Evolutionary conservation across 2,329 filamentous ascomycete species (phyloP).

Genomic region (Paradendryphiella salina): DNA sequence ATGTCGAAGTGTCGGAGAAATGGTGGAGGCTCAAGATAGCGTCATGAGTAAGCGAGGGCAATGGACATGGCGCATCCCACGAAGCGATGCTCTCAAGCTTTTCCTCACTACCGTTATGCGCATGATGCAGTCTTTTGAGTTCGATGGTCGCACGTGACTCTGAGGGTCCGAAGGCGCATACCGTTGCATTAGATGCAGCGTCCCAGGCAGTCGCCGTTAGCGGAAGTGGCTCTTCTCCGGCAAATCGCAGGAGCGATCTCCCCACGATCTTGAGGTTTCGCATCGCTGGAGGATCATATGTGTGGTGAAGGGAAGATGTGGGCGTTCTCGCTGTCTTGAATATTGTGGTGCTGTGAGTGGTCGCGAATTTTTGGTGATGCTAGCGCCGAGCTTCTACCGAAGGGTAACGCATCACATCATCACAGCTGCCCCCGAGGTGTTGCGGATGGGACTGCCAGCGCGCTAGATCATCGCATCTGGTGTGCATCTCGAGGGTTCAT

Average conservation of each 20-base stretch:
- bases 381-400: slow-evolving; percentile 34
- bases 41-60: slow-evolving; percentile 75
- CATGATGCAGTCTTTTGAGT: slow-evolving; percentile 60
- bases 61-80: slow-evolving; percentile 85
- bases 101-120: slow-evolving; percentile 48
- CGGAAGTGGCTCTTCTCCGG: slow-evolving; percentile 57
- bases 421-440: not conserved
- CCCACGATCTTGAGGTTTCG: slow-evolving; percentile 82
- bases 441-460: not conserved
- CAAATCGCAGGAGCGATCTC: slow-evolving; percentile 64
- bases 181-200: slow-evolving; percentile 71
- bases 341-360: slow-evolving; percentile 11
- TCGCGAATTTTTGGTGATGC: slow-evolving; percentile 22
- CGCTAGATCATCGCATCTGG: not conserved
- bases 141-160: slow-evolving; percentile 71
- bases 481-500: not conserved
- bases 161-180: slow-evolving; percentile 84
- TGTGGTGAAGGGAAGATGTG: slow-evolving; percentile 9
- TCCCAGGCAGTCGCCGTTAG: slow-evolving; percentile 87
- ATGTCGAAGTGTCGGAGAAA: slow-evolving; percentile 76
- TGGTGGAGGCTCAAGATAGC: slow-evolving; percentile 78
- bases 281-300: slow-evolving; percentile 58
- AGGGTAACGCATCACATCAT: slow-evolving; percentile 15
- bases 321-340: slow-evolving; percentile 5
- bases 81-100: slow-evolving; percentile 64